These are phyloP conservation scores for Trichoderma sp. DNA, from an alignment of 2,329 filamentous ascomycete species.

Conservation along the genomic window DNA sequence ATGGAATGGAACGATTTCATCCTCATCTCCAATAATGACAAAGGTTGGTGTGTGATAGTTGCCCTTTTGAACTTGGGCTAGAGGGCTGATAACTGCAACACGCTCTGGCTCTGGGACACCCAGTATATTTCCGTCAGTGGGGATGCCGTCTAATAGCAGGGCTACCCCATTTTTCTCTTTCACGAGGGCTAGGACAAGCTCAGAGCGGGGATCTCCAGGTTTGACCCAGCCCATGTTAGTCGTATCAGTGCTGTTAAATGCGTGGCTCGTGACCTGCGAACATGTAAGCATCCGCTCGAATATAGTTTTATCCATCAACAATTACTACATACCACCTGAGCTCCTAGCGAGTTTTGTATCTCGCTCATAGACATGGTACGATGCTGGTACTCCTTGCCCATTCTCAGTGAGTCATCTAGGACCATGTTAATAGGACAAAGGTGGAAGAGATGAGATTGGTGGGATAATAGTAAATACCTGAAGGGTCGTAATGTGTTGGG, in stretches of 20 bases:
- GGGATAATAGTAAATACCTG: constrained; percentile 14
- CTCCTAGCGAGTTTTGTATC: constrained; percentile 18
- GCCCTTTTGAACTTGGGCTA: constrained; percentile 27
- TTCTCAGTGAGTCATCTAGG: constrained; percentile 23
- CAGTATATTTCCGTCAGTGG: constrained; percentile 20
- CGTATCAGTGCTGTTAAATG: constrained; percentile 27
- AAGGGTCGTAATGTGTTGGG: constrained; percentile 28
- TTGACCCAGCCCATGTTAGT: constrained; percentile 29
- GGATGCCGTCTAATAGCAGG: constrained; percentile 28
- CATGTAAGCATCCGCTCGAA: neutral
- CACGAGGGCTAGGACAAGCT: constrained; percentile 29
- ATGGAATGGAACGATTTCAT: constrained; percentile 29
- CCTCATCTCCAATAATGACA: constrained; percentile 29
- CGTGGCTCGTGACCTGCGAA: constrained; percentile 24
- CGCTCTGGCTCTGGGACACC: constrained; percentile 22
- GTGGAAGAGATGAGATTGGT: neutral
- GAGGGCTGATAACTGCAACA: constrained; percentile 28
- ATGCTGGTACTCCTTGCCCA: constrained; percentile 27
- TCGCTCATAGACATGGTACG: constrained; percentile 27
- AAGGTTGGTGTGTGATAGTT: constrained; percentile 29
- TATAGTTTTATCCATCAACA: neutral
- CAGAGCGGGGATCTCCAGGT: constrained; percentile 28
- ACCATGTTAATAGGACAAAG: neutral
- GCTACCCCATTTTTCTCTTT: constrained; percentile 31
- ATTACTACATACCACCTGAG: neutral